Conservation (phyloP, 139 green algal genomes). For the Pycnococcus provasolii region DNA sequence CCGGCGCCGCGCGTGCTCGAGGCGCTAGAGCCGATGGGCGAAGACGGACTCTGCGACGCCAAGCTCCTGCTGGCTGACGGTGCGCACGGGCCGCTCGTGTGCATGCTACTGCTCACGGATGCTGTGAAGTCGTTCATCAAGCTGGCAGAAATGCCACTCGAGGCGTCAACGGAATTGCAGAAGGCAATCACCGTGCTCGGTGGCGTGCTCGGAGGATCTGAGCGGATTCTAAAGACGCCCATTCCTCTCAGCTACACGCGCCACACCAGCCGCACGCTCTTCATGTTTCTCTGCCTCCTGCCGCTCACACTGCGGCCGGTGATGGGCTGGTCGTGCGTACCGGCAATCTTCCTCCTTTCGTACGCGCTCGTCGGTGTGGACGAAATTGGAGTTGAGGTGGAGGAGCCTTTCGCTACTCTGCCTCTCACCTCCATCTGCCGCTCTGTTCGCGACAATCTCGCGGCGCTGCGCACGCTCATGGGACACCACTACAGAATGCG, state of each 20-base stretch:
- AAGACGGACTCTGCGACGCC: not conserved
- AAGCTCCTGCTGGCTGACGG: not conserved
- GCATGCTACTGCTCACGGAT: not conserved
- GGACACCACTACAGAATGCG: too few relatives aligned
- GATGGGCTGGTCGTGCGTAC: not conserved
- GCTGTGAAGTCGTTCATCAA: not conserved
- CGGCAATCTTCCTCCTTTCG: not conserved
- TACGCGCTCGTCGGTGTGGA: not conserved
- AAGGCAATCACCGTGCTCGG: not conserved
- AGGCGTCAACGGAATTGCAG: too few relatives aligned
- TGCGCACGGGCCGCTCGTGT: not conserved
- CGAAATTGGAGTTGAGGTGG: constrained; percentile 27
- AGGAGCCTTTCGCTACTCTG: constrained; percentile 36
- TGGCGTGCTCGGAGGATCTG: constrained; percentile 13
- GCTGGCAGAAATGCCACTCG: too few relatives aligned
- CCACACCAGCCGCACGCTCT: constrained; percentile 37
- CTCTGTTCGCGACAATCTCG: too few relatives aligned
- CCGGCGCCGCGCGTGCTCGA: not conserved
- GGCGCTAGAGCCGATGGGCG: not conserved
- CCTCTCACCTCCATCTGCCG: constrained; percentile 13
- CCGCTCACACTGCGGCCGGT: not conserved
- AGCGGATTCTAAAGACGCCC: constrained; percentile 40
- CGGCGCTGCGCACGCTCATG: too few relatives aligned
- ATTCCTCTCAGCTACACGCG: constrained; percentile 43
- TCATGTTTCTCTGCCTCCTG: constrained; percentile 24